Conservation (phyloP, 352 stramenopile genomes). For the Phytophthora citrophthora region DNA sequence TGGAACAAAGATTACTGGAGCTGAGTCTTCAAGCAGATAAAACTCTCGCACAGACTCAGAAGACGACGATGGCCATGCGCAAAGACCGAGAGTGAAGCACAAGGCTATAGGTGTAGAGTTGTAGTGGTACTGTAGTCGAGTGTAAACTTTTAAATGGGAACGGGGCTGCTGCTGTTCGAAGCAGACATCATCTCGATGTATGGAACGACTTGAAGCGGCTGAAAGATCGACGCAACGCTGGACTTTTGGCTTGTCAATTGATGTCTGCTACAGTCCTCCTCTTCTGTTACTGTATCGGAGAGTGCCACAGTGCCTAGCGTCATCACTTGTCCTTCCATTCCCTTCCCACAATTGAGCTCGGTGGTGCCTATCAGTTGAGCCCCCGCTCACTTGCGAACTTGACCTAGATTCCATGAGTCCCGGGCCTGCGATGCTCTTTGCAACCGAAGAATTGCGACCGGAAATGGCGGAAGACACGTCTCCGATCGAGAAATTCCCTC, state of each 20-base stretch:
- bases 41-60: constrained; percentile 15
- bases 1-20: constrained; percentile 16
- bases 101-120: neutral
- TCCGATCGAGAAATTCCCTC: constrained; percentile 31
- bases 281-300: neutral
- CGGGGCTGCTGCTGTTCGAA: too few species aligned
- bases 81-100: neutral
- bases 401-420: constrained; percentile 16
- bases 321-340: constrained; percentile 29
- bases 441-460: constrained; percentile 26
- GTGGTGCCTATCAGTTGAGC: neutral
- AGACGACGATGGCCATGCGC: constrained; percentile 21
- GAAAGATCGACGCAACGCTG: neutral
- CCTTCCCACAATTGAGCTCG: constrained; percentile 10
- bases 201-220: constrained; percentile 2
- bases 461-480: constrained; percentile 25
- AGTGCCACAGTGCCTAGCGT: constrained; percentile 24
- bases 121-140: constrained; percentile 9
- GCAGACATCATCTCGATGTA: neutral
- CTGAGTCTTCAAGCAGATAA: constrained; percentile 23
- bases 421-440: neutral
- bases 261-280: constrained; percentile 1
- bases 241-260: neutral
- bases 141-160: neutral
- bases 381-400: constrained; percentile 27